phyloP scores from a whole-genome alignment of 75 land plant genomes.

The Pinus albicaulis region DNA sequence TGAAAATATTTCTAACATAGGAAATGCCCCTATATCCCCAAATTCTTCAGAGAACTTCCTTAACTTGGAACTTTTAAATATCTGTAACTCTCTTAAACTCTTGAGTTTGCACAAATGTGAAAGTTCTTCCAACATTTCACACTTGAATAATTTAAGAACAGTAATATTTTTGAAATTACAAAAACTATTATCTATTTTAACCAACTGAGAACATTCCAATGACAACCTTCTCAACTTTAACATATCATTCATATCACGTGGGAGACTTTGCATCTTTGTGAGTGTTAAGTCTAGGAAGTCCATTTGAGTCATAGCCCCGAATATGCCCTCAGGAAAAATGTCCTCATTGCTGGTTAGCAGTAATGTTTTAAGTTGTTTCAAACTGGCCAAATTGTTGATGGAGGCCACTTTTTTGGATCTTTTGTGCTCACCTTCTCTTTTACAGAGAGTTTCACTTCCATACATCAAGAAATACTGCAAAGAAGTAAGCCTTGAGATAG shows the following conservation, averaged over 20 bases:
- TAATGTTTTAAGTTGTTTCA: not conserved
- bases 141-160: not conserved
- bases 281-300: not conserved
- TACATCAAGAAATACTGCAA: not conserved
- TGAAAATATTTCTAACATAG: not conserved
- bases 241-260: not conserved
- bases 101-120: not conserved
- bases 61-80: not conserved
- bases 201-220: not conserved
- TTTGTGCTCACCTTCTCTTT: not conserved
- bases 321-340: not conserved
- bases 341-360: not conserved
- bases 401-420: not conserved
- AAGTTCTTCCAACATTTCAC: not conserved
- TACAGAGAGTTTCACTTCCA: too few species aligned
- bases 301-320: not conserved
- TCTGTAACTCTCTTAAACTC: not conserved
- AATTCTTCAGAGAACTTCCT: not conserved
- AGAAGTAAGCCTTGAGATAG: not conserved
- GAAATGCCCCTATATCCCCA: conserved; percentile 1
- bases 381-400: not conserved
- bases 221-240: not conserved
- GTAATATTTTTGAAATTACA: not conserved
- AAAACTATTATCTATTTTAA: not conserved
- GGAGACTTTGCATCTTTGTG: conserved; percentile 4